A percentile compares a stretch with the other conserved stretches of the same genome.
These are phyloP conservation scores for Pterulicium gracile DNA, from an alignment of 1,284 basidiomycete genomes.

Conservation along the genomic window DNA sequence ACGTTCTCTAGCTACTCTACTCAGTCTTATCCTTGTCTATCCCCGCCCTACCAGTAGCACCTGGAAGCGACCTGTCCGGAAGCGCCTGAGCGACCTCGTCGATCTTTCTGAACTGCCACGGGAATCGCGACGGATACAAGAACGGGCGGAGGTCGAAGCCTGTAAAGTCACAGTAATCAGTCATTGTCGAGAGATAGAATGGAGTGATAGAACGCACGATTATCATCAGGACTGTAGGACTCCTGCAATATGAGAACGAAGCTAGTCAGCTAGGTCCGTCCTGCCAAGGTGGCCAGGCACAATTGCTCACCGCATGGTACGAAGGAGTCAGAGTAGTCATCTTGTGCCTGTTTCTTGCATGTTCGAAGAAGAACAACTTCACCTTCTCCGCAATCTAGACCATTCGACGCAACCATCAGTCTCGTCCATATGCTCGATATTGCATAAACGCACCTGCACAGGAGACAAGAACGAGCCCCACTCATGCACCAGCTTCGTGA, in stretches of 20 bases:
- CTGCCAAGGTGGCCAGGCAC: too few species aligned
- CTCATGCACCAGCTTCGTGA: conserved; percentile 86
- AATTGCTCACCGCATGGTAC: conserved; percentile 88
- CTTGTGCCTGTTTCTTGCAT: conserved; percentile 96
- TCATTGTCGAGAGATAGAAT: conserved; percentile 5
- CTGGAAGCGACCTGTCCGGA: conserved; percentile 54
- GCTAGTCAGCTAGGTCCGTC: too few species aligned
- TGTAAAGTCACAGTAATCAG: conserved; percentile 19
- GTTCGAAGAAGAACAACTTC: conserved; percentile 94
- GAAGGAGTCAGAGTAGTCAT: conserved; percentile 98
- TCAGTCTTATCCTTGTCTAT: conserved; percentile 29
- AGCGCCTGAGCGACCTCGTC: conserved; percentile 70
- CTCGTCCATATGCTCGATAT: too few species aligned
- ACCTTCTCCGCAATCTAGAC: conserved; percentile 95
- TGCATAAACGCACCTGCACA: conserved; percentile 39
- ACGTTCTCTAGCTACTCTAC: too few species aligned
- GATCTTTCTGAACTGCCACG: conserved; percentile 94
- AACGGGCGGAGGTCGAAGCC: conserved; percentile 95
- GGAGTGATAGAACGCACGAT: conserved; percentile 46
- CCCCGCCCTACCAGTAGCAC: too few species aligned
- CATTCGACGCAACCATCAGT: too few species aligned
- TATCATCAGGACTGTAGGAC: conserved; percentile 94
- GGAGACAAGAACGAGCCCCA: conserved; percentile 84
- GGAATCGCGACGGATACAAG: conserved; percentile 89
- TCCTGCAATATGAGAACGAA: conserved; percentile 40